Percentiles rank a stretch among this genome's conserved stretches.
These are phyloP conservation scores for Rhytidiadelphus loreus DNA, from an alignment of 225 moss, liverwort and hornwort species.

Conservation along the genomic window DNA sequence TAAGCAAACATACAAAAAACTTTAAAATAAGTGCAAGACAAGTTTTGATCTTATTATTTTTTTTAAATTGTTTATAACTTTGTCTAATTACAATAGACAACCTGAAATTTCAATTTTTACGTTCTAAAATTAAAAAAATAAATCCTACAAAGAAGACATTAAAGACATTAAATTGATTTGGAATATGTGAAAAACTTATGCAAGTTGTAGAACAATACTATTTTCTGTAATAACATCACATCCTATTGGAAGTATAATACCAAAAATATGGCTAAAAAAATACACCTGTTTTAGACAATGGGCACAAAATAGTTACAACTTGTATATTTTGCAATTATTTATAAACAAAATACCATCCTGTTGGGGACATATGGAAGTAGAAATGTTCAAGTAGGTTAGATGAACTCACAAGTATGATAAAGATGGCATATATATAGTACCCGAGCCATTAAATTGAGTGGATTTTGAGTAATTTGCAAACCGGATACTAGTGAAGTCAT, in stretches of 20 bases:
- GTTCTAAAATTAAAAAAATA: not conserved
- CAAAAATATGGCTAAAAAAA: too few species aligned
- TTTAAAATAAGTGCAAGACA: not conserved
- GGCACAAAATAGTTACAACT: too few species aligned
- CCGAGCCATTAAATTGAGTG: too few species aligned
- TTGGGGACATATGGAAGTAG: too few species aligned
- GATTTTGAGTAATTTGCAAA: not conserved
- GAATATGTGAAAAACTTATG: not conserved
- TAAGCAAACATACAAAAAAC: not conserved
- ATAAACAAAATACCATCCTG: too few species aligned
- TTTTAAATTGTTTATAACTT: fast-evolving
- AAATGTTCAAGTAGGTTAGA: too few species aligned
- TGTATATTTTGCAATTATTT: too few species aligned
- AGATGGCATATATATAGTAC: too few species aligned
- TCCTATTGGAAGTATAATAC: too few species aligned
- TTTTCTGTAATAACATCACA: too few species aligned
- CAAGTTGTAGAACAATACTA: not conserved
- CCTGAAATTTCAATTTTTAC: not conserved
- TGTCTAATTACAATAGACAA: not conserved
- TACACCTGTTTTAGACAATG: too few species aligned
- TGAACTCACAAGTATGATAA: too few species aligned
- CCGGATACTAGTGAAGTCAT: not conserved
- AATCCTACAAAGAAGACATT: not conserved
- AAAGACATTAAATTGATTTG: not conserved
- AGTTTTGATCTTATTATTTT: not conserved